Base-by-base conservation (phyloP, 805 yeast species). In the Candida sanyiensis region DNA sequence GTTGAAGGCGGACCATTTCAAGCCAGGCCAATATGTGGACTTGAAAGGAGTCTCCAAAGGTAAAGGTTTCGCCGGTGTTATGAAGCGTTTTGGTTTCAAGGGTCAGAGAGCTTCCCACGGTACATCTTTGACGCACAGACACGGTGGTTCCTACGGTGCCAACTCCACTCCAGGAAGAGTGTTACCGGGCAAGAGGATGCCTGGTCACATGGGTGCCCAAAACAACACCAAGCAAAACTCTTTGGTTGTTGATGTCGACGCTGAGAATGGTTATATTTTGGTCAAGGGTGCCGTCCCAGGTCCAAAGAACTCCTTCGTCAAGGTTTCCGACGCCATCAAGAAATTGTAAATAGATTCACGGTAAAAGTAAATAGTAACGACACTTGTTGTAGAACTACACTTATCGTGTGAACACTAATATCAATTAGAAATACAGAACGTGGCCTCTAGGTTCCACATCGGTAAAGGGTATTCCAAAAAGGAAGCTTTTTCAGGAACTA, bases 21-120 rank as follows among this genome's bases (percentile, higher is more conserved):
- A 77, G 41, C 69, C 66, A 13, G 97, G 97, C 22, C 93, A 87
- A 61, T 73, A 66, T 43, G 89, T 93, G 20, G 98, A 93, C 58
- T 66, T 87, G 38, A 73, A 77, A 57, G 83, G 89, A 12, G 70
- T 72, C 15, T 70, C 89, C 37, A 90, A 87, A 60, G 98, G 98
- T 64, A 93, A 93, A 63, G 98, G 98, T 9, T 87, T 87, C 60
- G 86, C 89, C 17, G 98, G 98, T 77, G 97, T 90, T 18, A 93
- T 93, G 96, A 90, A 90, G 62, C 80, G 96, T 64, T 83, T 83
- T 70, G 84, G 86, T 10, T 93, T 90, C 66, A 68, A 67, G 33
- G 98, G 98, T 72, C 75, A 84, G 61, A 75, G 77, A 30, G 97
- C 97, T 6, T 72, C 97, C 1, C 98, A 93, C 62, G 98, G 98